Evolutionary conservation across 2,329 filamentous ascomycete species (phyloP), one percentile per base, ranked within the genome.

Genomic region (Fusarium graminum): DNA sequence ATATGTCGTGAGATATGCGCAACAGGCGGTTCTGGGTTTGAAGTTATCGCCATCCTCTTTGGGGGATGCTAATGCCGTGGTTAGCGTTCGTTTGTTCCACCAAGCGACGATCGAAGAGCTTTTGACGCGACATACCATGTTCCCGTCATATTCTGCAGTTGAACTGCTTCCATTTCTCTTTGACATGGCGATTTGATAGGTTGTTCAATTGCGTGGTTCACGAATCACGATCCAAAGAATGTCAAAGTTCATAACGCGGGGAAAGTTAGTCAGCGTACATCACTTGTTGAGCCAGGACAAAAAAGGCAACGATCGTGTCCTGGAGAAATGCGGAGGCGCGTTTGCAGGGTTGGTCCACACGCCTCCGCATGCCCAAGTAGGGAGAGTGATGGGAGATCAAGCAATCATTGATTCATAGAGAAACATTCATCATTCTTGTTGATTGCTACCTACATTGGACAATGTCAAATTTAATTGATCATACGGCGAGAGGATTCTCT

Each of bases 11-110:
- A 79, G 53, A 79, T 79, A 39, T 76, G 74, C 16, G 75, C 72
- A 4, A 77, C 53, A 4, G 69, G 68, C 83, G 81, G 25, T 84
- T 83, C 4, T 9, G 80, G 79, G 56, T 58, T 85, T 77, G 52
- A 82, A 79, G 49, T 81, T 78, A 63, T 85, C 83, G 59, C 59
- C 17, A 63, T 58, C 36, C 58, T 45, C 19, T 63, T 63, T 13
- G 49, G 32, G 1, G 59, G 59, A 36, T 61, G 58, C 59, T 63
- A 6, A 11, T 3, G 7, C 11, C 14, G n/a, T 8, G 7, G 12
- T 63, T 43, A 63, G 39, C 13, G 4, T 3, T 19, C 17, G 1
- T 2, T 11, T n/a, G 11, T 0, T 9, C 16, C 19, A 12, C n/a
- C 7, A 22, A 22, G 4, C 4, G 22, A 22, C 22, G 22, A 12